phyloP scores from a whole-genome alignment of 306 rosid species.

The Trifolium fragiferum region DNA sequence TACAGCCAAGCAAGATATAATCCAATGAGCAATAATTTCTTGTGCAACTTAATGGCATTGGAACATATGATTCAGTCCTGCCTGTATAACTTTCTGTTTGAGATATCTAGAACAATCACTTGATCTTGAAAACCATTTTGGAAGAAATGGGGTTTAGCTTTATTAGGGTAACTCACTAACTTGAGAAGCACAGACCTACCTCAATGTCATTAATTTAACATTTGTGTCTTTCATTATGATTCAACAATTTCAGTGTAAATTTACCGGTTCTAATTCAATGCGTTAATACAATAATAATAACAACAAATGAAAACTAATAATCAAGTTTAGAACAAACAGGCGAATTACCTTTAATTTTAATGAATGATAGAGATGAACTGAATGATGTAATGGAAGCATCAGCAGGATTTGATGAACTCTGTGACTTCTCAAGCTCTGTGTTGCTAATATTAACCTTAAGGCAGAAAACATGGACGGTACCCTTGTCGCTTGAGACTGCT shows the following conservation, averaged over 20 bases:
- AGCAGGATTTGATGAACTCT: slow-evolving; percentile 46
- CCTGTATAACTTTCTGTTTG: too few species aligned
- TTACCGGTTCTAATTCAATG: background rate
- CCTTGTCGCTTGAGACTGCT: slow-evolving; percentile 91
- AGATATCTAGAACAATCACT: background rate
- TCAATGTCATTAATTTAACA: background rate
- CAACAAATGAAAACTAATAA: slow-evolving; percentile 6
- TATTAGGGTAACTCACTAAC: background rate
- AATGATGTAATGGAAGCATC: slow-evolving; percentile 52
- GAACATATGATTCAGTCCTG: too few species aligned
- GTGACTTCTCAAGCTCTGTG: slow-evolving; percentile 50
- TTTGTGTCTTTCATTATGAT: background rate
- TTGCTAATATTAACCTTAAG: slow-evolving; percentile 66
- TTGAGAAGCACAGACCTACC: background rate
- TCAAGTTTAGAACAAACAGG: slow-evolving; percentile 5
- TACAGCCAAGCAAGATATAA: background rate
- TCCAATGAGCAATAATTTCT: background rate
- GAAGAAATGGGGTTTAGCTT: background rate
- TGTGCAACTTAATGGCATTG: too few species aligned
- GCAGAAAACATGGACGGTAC: slow-evolving; percentile 83
- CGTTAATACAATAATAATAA: background rate
- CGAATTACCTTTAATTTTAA: slow-evolving; percentile 57
- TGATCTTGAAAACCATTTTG: background rate
- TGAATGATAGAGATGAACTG: slow-evolving; percentile 63
- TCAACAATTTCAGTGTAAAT: background rate